Base-by-base conservation (phyloP, 805 yeast species). In the Candida odintsovae region DNA sequence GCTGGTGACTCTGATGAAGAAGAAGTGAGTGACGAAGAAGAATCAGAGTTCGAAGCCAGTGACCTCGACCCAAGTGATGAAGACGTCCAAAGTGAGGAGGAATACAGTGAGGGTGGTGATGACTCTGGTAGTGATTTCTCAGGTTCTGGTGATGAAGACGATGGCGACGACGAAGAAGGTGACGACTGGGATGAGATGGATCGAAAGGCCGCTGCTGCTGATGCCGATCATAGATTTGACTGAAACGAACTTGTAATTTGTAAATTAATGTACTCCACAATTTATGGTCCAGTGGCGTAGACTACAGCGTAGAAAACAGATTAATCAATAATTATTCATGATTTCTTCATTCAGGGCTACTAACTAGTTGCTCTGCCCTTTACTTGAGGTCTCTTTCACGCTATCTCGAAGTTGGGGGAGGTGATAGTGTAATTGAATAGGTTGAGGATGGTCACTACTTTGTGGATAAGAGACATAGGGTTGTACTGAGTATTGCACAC, bases 1-100 rank as follows among this genome's bases (percentile, higher is more conserved):
- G 87, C 90, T 25, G 92, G 94, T 38, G 92, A 83, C 40, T 90
- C 90, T 19, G 96, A 83, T 48, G 85, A 78, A 42, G 95, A 80
- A 50, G 79, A 72, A 28, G 86, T 76, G 41, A 86, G 78, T 38
- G 48, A 51, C 11, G 53, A 50, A 37, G 54, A 50, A 21, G 95
- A 84, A 59, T 66, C 71, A 41, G 75, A 71, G 46, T 71, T 69
- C 42, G 75, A 71, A 53, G 73, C 71, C 3, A 67, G 72, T 40
- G 75, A 71, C 44, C 69, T 66, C 22, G 73, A 70, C 40, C 72
- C 72, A 29, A 60, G 63, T 25, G 75, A 70, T 54, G 75, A 70
- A 53, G 70, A 61, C 20, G 70, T 69, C 18, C 70, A 62, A 16
- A 68, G 69, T 48, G 71, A 63, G 22, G 65, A 52, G 5, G 63